These are phyloP conservation scores for Hyaloscypha finlandica DNA, from an alignment of 495 filamentous ascomycete genomes.

Conservation along the genomic window DNA sequence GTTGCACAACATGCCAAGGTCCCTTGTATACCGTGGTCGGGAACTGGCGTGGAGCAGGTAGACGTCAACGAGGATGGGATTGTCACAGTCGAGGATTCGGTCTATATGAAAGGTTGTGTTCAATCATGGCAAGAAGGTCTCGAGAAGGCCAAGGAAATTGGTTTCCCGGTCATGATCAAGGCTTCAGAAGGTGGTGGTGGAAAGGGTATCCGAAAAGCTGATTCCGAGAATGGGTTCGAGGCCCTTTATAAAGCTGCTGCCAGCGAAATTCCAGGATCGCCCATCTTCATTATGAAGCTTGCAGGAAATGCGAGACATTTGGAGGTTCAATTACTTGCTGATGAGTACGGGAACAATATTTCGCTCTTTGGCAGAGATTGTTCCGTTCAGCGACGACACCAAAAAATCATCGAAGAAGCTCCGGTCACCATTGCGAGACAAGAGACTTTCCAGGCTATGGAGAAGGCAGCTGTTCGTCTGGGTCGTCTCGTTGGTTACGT, in stretches of 20 bases:
- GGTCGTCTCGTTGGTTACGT: slow-evolving; percentile 96
- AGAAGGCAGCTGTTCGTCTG: slow-evolving; percentile 91
- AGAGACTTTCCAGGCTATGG: slow-evolving; percentile 91
- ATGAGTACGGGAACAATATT: slow-evolving; percentile 99
- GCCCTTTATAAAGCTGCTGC: slow-evolving; percentile 90
- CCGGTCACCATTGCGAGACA: slow-evolving; percentile 93
- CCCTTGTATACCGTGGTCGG: slow-evolving; percentile 98
- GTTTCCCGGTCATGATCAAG: slow-evolving; percentile 99
- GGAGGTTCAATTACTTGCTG: slow-evolving; percentile 95
- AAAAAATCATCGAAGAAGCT: slow-evolving; percentile 99
- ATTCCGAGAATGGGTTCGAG: slow-evolving; percentile 80
- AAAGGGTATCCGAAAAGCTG: slow-evolving; percentile 98
- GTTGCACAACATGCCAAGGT: slow-evolving; percentile 97
- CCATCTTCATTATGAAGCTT: slow-evolving; percentile 99
- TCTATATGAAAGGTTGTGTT: slow-evolving; percentile 92
- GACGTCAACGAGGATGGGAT: slow-evolving; percentile 77
- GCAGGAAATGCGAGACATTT: slow-evolving; percentile 95
- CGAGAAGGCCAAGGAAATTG: slow-evolving; percentile 82
- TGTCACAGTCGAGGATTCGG: slow-evolving; percentile 83
- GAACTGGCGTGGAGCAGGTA: slow-evolving; percentile 85
- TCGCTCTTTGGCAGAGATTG: slow-evolving; percentile 98
- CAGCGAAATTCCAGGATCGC: slow-evolving; percentile 97
- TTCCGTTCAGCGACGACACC: slow-evolving; percentile 96
- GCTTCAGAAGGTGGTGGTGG: slow-evolving; percentile 99
- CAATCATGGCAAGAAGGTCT: slow-evolving; percentile 86